Base-by-base conservation (phyloP, 108 stramenopile species). In the Nitzschia inconspicua region DNA sequence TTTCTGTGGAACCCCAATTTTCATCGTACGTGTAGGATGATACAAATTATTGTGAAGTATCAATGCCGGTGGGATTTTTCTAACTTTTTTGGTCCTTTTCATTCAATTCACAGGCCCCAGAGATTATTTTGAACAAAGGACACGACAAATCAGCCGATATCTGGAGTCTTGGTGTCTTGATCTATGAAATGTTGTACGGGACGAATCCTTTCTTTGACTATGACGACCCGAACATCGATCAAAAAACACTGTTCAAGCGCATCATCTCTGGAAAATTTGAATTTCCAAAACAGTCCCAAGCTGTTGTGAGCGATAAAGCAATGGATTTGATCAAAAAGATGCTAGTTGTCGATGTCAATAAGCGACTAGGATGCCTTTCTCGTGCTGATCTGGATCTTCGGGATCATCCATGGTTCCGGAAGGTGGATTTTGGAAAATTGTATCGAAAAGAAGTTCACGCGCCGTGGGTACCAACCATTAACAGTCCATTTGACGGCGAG, bases 1-100 rank as follows among this genome's bases (percentile, higher is more conserved):
- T 1, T 82, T 98, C 22, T 98, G 98, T 64, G 98, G 98, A 14
- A 97, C 98, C 2, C 96, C 96, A 4, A 84, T 82, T 26, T 91
- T 87, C 66, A 69, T 95, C 14, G 90, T 89, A n/a, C 88, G 88
- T 11, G 89, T 89, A 43, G 82, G 79, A 88, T 64, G 85, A 77
- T 36, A 90, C 91, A 18, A 89, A 95, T 72, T 26, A 51, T 10
- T 8, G 8, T 28, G 26, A 28, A 14, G n/a, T n/a, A n/a, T n/a
- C n/a, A n/a, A n/a, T n/a, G n/a, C n/a, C n/a, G n/a, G n/a, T n/a
- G n/a, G 26, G 11, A 8, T 10, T 52, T 10, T 10, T 52, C 25
- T 10, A 30, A 8, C 16, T 28, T 9, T 52, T 7, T 28, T 8
- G 25, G 8, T 14, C 7, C 28, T 9, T 9, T 31, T 23, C 19